Percentiles rank a stretch among this genome's conserved stretches.
These are phyloP conservation scores for Trichoderma arundinaceum DNA, from an alignment of 2,329 filamentous ascomycete species.

Conservation along the genomic window DNA sequence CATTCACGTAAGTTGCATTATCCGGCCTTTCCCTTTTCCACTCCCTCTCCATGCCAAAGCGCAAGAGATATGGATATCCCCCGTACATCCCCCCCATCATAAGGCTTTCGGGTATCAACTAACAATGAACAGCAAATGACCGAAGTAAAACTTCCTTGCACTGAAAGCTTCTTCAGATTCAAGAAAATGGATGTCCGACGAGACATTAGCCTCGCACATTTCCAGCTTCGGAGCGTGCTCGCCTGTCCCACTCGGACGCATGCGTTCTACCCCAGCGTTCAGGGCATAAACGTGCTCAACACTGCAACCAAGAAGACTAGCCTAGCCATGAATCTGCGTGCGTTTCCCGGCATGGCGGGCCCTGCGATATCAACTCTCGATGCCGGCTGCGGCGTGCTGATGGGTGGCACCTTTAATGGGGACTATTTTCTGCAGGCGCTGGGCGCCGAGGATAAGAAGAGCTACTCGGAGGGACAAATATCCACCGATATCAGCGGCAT, in stretches of 20 bases:
- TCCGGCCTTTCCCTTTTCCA: not conserved
- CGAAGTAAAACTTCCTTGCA: constrained; percentile 44
- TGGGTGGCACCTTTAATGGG: constrained; percentile 64
- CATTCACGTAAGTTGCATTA: constrained; percentile 38
- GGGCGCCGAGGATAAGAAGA: constrained; percentile 47
- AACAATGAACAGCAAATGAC: not conserved
- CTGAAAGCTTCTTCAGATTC: constrained; percentile 63
- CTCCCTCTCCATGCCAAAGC: not conserved
- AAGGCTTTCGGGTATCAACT: not conserved
- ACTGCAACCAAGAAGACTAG: constrained; percentile 54
- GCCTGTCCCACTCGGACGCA: constrained; percentile 61
- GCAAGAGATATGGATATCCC: not conserved
- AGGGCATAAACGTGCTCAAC: constrained; percentile 59
- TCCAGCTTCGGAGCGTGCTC: constrained; percentile 68
- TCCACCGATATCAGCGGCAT: constrained; percentile 60
- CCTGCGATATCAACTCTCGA: constrained; percentile 57
- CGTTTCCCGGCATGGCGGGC: constrained; percentile 45
- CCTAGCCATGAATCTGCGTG: constrained; percentile 51
- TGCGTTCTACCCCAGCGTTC: constrained; percentile 61
- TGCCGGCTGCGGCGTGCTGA: constrained; percentile 59
- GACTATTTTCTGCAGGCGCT: constrained; percentile 59
- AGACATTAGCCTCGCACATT: constrained; percentile 64
- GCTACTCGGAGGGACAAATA: constrained; percentile 53
- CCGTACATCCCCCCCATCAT: not conserved
- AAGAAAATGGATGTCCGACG: constrained; percentile 60